Evolutionary conservation across 345 rosid species (phyloP).

Genomic region (Stellera chamaejasme): DNA sequence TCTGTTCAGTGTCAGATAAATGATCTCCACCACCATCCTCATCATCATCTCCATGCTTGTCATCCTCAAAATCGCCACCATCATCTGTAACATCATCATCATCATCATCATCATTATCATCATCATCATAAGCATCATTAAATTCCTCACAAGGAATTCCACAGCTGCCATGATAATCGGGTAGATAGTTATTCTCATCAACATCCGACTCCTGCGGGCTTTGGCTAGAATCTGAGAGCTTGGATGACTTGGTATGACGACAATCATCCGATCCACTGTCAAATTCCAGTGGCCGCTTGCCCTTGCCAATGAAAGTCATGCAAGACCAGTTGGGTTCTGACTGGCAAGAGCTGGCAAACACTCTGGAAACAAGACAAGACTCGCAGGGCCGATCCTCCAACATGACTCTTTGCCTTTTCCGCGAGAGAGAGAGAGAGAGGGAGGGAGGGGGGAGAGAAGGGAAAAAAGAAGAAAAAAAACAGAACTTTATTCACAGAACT

Average conservation of each 20-base stretch:
- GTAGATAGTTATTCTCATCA: background rate
- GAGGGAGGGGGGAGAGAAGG: too few relatives aligned
- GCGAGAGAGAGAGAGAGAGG: too few relatives aligned
- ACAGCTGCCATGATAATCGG: too few relatives aligned
- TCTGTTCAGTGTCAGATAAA: background rate
- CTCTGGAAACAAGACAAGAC: slow-evolving; percentile 43
- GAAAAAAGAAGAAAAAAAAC: too few relatives aligned
- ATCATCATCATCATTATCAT: background rate
- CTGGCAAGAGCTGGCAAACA: slow-evolving; percentile 62
- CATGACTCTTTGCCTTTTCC: slow-evolving; percentile 32
- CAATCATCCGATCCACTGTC: slow-evolving; percentile 20
- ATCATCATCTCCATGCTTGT: background rate
- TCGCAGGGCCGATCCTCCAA: slow-evolving; percentile 58
- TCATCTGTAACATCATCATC: slow-evolving; percentile 1
- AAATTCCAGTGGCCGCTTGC: slow-evolving; percentile 36
- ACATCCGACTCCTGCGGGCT: background rate
- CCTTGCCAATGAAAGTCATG: slow-evolving; percentile 24
- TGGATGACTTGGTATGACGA: slow-evolving; percentile 1
- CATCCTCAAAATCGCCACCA: background rate
- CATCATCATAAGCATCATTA: slow-evolving; percentile 8
- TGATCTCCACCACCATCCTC: background rate
- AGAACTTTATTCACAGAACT: background rate
- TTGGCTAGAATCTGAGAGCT: slow-evolving; percentile 4
- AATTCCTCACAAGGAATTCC: background rate
- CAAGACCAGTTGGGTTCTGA: slow-evolving; percentile 52